These are phyloP conservation scores for Phaffomyces opuntiae DNA, from an alignment of 805 yeast species.

Conservation along the genomic window DNA sequence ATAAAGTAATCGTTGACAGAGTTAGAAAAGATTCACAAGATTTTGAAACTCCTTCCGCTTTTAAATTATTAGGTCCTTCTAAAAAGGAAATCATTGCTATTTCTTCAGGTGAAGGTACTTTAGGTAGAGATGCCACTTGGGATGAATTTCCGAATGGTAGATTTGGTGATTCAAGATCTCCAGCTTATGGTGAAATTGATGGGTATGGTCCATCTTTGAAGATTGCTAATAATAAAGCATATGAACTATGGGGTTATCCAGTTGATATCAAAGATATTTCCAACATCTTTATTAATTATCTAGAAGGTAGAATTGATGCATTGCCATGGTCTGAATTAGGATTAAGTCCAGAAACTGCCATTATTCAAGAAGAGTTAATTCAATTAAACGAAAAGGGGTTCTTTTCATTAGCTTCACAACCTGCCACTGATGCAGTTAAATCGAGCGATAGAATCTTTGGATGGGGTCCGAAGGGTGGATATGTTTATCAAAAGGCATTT, in stretches of 20 bases:
- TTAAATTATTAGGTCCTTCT: conserved; percentile 27
- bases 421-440: conserved; percentile 75
- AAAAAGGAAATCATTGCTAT: conserved; percentile 64
- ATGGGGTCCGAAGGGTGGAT: conserved; percentile 93
- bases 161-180: conserved; percentile 90
- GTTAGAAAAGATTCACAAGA: conserved; percentile 20
- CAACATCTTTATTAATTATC: conserved; percentile 59
- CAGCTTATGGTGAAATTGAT: conserved; percentile 96
- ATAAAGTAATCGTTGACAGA: conserved; percentile 32
- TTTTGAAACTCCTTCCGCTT: conserved; percentile 17
- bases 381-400: conserved; percentile 66
- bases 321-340: conserved; percentile 92
- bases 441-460: conserved; percentile 88
- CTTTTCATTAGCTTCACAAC: conserved; percentile 93
- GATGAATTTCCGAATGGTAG: conserved; percentile 96
- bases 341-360: conserved; percentile 80
- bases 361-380: conserved; percentile 86
- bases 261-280: conserved; percentile 51
- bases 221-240: conserved; percentile 59
- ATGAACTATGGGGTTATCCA: conserved; percentile 78
- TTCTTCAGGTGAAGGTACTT: conserved; percentile 74
- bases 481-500: conserved; percentile 87
- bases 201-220: conserved; percentile 94
- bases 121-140: conserved; percentile 92
- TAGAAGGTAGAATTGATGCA: conserved; percentile 66